phyloP scores from a whole-genome alignment of 108 stramenopile species.

The Hondaea fermentalgiana region DNA sequence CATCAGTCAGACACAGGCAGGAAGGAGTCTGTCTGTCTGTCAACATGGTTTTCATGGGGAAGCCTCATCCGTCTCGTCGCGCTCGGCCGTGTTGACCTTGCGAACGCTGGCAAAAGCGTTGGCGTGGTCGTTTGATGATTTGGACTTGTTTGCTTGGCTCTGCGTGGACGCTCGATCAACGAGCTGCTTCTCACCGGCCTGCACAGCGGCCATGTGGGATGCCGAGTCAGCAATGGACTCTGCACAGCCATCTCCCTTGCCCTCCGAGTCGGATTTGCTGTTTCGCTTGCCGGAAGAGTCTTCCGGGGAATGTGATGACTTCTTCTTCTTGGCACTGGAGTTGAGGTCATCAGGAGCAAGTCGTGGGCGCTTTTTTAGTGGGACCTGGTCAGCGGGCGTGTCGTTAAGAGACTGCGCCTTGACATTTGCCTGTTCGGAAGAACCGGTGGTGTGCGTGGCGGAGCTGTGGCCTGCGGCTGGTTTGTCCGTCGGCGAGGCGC shows the following conservation, averaged over 20 bases:
- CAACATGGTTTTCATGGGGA: not conserved
- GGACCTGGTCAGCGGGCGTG: not conserved
- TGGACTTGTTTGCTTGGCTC: not conserved
- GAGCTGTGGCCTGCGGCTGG: not conserved
- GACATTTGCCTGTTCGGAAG: not conserved
- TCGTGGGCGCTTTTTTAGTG: not conserved
- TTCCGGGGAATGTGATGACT: not conserved
- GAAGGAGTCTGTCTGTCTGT: too few relatives aligned
- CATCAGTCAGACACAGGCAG: too few relatives aligned
- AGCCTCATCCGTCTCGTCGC: not conserved
- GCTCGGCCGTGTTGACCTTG: not conserved
- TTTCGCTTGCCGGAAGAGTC: not conserved
- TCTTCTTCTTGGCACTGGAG: not conserved
- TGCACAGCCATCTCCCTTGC: not conserved
- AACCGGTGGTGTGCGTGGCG: not conserved
- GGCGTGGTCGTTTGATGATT: not conserved
- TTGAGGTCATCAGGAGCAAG: not conserved
- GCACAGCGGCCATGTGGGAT: not conserved
- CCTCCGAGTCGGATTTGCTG: not conserved
- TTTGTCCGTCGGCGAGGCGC: not conserved
- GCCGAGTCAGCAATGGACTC: not conserved
- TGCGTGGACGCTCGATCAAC: not conserved
- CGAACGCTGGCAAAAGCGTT: not conserved
- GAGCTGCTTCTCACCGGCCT: not conserved
- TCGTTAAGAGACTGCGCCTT: not conserved